A percentile compares a stretch with the other conserved stretches of the same genome.
These are phyloP conservation scores for Davidsoniella australis DNA, from an alignment of 2,329 filamentous ascomycete species.

Conservation along the genomic window DNA sequence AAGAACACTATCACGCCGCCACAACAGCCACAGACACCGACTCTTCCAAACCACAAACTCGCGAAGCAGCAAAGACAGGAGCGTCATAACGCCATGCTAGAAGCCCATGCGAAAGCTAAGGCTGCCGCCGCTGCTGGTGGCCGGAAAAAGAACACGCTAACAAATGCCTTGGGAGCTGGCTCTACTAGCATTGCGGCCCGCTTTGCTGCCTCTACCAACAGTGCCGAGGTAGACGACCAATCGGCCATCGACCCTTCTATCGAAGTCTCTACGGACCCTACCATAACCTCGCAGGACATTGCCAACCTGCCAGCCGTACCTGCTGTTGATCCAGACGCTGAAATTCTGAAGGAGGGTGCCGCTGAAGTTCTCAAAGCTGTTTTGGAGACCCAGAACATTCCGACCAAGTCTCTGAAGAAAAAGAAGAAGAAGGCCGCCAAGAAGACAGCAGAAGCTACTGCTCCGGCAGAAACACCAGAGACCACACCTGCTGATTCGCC, in stretches of 20 bases:
- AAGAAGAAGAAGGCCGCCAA: slow-evolving; percentile 7
- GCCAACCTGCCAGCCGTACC: no score
- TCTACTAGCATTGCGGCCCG: not conserved
- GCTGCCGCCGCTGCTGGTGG: not conserved
- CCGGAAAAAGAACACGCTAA: not conserved
- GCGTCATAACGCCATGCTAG: not conserved
- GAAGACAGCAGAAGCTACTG: not conserved
- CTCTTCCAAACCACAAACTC: not conserved
- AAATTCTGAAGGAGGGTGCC: slow-evolving; percentile 11
- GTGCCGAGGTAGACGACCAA: not conserved
- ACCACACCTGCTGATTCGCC: not conserved
- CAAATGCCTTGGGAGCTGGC: slow-evolving; percentile 1
- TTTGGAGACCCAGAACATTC: slow-evolving; percentile 10
- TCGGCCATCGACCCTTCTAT: not conserved
- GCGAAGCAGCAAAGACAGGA: not conserved
- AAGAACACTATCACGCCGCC: not conserved
- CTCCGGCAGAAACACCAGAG: not conserved
- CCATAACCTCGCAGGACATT: no score
- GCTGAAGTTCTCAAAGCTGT: slow-evolving; percentile 11
- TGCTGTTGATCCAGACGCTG: not conserved
- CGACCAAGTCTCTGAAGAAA: slow-evolving; percentile 11
- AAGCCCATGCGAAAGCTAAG: not conserved
- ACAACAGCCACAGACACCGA: not conserved
- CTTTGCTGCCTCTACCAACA: not conserved
- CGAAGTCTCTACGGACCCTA: no score